Percentiles rank a stretch among this genome's conserved stretches.
Evolutionary conservation across 352 stramenopile species (phyloP).

Genomic region (Phytophthora nicotianae): DNA sequence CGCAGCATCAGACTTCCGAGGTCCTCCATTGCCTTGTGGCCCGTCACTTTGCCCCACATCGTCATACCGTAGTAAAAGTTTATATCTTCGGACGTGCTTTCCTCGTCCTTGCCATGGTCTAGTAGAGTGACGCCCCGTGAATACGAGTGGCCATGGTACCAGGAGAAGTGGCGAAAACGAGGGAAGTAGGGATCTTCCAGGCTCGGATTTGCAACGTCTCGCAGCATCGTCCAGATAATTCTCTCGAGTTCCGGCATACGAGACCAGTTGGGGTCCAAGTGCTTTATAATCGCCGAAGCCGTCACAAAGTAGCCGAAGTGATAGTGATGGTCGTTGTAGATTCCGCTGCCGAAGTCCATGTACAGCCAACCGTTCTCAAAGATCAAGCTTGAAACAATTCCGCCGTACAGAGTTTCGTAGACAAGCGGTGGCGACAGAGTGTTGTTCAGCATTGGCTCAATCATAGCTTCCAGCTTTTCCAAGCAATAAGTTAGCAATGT

Average conservation of each 20-base stretch:
- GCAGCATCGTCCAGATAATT: slow-evolving; percentile 61
- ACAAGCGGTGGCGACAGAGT: slow-evolving; percentile 45
- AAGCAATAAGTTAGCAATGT: slow-evolving; percentile 54
- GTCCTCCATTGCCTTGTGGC: slow-evolving; percentile 58
- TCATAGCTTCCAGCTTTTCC: slow-evolving; percentile 57
- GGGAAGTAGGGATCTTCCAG: slow-evolving; percentile 54
- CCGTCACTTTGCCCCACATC: slow-evolving; percentile 65
- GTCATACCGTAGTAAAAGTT: slow-evolving; percentile 86
- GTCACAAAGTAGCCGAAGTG: slow-evolving; percentile 81
- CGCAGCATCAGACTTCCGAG: slow-evolving; percentile 76
- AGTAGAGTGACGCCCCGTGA: slow-evolving; percentile 67
- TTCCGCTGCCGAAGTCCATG: slow-evolving; percentile 71
- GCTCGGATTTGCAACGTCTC: slow-evolving; percentile 75
- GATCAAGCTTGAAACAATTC: slow-evolving; percentile 48
- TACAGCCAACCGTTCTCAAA: slow-evolving; percentile 54
- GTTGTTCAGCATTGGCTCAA: slow-evolving; percentile 70
- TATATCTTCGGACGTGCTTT: slow-evolving; percentile 77
- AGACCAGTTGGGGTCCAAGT: slow-evolving; percentile 64
- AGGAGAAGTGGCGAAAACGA: slow-evolving; percentile 79
- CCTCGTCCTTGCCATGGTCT: slow-evolving; percentile 72
- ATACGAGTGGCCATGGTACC: slow-evolving; percentile 75
- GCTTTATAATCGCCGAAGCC: slow-evolving; percentile 61
- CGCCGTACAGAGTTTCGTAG: slow-evolving; percentile 75
- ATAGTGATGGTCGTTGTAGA: slow-evolving; percentile 89
- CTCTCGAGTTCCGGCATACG: slow-evolving; percentile 56